Percentiles rank a stretch among this genome's conserved stretches.
These are phyloP conservation scores for Cornus suecica DNA, from an alignment of 148 eudicot species.

Conservation along the genomic window DNA sequence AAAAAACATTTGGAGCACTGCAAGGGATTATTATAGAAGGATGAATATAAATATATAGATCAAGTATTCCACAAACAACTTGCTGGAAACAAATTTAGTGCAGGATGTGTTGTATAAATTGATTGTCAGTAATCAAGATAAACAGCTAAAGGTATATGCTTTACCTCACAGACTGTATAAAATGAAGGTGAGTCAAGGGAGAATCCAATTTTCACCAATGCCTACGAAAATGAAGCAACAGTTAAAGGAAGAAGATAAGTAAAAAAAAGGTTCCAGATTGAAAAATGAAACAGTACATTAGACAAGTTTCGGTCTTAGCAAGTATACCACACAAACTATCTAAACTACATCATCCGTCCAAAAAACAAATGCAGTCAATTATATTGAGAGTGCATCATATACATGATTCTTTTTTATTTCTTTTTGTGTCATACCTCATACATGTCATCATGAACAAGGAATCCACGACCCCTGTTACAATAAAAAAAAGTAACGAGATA, in stretches of 20 bases:
- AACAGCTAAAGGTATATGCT: constrained; percentile 1
- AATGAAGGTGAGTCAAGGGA: constrained; percentile 84
- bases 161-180: constrained; percentile 85
- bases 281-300: not conserved
- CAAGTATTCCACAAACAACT: not conserved
- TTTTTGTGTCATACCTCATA: constrained; percentile 46
- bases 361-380: not conserved
- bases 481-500: constrained; percentile 1
- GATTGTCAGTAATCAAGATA: not conserved
- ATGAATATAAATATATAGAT: too few species aligned
- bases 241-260: not conserved
- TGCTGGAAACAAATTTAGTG: not conserved
- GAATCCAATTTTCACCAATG: constrained; percentile 66
- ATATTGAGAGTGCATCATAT: constrained; percentile 39
- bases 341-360: not conserved
- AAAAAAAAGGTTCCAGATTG: not conserved
- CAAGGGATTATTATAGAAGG: not conserved
- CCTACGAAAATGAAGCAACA: constrained; percentile 33
- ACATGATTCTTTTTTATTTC: constrained; percentile 33
- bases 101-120: not conserved
- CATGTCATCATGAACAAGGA: constrained; percentile 67
- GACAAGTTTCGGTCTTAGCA: constrained; percentile 1
- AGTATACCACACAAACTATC: not conserved
- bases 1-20: not conserved
- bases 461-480: constrained; percentile 64